These are phyloP conservation scores for Kondoa malvinella DNA, from an alignment of 768 basidiomycete genomes.

Conservation along the genomic window DNA sequence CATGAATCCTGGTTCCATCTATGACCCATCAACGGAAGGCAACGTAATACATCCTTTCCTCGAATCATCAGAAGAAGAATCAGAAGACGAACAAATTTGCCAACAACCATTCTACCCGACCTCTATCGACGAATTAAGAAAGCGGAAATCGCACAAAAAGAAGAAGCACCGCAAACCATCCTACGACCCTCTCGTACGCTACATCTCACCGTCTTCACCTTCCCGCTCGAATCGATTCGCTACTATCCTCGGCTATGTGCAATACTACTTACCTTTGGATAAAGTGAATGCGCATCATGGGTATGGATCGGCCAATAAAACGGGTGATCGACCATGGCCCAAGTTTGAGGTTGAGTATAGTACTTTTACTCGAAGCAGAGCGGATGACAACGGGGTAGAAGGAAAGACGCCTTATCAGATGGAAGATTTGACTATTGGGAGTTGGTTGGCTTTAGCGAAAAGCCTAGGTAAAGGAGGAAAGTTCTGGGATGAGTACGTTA, in stretches of 20 bases:
- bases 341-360: conserved; percentile 38
- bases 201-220: conserved; percentile 44
- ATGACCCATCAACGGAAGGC: not conserved
- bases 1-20: not conserved
- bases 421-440: conserved; percentile 57
- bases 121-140: conserved; percentile 22
- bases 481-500: conserved; percentile 48
- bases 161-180: conserved; percentile 44
- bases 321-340: not conserved
- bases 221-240: conserved; percentile 52
- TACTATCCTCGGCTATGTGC: conserved; percentile 66
- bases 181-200: conserved; percentile 47
- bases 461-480: conserved; percentile 38
- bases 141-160: conserved; percentile 39
- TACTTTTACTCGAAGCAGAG: conserved; percentile 38
- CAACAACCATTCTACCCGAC: not conserved
- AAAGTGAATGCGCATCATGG: conserved; percentile 10
- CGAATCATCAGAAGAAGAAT: not conserved
- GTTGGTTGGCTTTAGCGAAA: conserved; percentile 54
- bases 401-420: conserved; percentile 51
- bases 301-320: conserved; percentile 6
- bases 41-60: too few relatives aligned
- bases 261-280: conserved; percentile 38
- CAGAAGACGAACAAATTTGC: not conserved
- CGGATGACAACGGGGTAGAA: conserved; percentile 33